A percentile compares a stretch with the other conserved stretches of the same genome.
Evolutionary conservation across 208 protist genomes (phyloP).

Genomic region (Angomonas deanei): DNA sequence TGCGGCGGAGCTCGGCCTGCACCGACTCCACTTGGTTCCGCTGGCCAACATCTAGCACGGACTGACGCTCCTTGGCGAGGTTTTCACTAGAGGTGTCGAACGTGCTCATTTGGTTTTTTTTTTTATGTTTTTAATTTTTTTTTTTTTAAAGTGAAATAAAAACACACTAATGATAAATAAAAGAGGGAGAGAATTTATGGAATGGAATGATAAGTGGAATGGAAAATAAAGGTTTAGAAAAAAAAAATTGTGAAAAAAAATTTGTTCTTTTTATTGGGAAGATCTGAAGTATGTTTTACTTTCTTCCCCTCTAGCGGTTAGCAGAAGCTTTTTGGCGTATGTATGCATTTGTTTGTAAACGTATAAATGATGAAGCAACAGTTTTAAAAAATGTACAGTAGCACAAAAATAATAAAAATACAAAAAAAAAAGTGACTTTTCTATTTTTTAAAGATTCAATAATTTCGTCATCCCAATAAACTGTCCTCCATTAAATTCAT

Average conservation of each 20-base stretch:
- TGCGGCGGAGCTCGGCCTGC: constrained; percentile 73
- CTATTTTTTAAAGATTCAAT: too few species aligned
- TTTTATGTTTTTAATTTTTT: too few species aligned
- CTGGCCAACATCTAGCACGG: constrained; percentile 80
- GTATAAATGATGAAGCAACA: neutral
- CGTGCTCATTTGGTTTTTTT: constrained; percentile 1
- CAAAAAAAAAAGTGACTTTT: neutral
- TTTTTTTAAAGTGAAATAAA: constrained; percentile 3
- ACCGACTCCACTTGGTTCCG: constrained; percentile 80
- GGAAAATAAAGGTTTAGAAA: constrained; percentile 9
- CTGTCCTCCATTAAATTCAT: too few species aligned
- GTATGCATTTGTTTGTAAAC: too few species aligned
- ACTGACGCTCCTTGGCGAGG: constrained; percentile 28
- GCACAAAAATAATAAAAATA: neutral
- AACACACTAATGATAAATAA: too few species aligned
- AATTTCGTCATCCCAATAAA: too few species aligned
- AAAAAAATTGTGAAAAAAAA: constrained; percentile 2
- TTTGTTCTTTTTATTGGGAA: neutral
- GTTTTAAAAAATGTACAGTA: neutral
- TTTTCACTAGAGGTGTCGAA: neutral
- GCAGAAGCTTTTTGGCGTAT: too few species aligned
- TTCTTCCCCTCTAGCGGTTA: constrained; percentile 6
- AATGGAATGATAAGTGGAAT: neutral
- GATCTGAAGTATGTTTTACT: neutral
- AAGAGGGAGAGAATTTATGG: neutral